Evolutionary conservation across 164 flowering plant species (phyloP).

Genomic region (Annona cherimola): DNA sequence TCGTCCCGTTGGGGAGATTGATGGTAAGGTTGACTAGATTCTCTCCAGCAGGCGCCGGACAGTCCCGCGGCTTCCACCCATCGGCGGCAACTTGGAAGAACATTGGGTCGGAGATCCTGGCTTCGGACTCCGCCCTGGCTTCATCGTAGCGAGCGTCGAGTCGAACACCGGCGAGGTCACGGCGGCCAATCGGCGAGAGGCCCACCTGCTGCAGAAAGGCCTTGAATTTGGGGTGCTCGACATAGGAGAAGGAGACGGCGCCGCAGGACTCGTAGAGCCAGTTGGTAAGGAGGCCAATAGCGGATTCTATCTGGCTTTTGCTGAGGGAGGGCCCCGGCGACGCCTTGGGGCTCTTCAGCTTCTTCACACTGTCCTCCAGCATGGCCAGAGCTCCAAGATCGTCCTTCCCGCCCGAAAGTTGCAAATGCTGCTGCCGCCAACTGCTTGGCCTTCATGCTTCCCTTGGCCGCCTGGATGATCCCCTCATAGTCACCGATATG

Average conservation of each 20-base stretch:
- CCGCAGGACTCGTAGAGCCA: conserved; percentile 96
- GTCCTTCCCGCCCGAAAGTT: conserved; percentile 91
- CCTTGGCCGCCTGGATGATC: conserved; percentile 68
- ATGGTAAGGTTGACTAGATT: conserved; percentile 67
- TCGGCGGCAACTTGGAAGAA: conserved; percentile 82
- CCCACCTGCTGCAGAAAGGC: conserved; percentile 85
- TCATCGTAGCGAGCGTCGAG: conserved; percentile 70
- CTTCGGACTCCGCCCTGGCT: conserved; percentile 62
- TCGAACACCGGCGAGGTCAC: conserved; percentile 55
- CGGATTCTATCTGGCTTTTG: conserved; percentile 62
- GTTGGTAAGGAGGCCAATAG: conserved; percentile 63
- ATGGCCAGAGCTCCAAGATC: conserved; percentile 86
- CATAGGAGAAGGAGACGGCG: conserved; percentile 68
- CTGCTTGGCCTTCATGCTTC: conserved; percentile 78
- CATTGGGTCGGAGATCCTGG: conserved; percentile 74
- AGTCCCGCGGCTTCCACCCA: conserved; percentile 59
- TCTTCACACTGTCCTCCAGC: conserved; percentile 95
- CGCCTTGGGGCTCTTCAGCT: conserved; percentile 83
- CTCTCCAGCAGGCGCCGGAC: conserved; percentile 31
- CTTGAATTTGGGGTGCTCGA: conserved; percentile 87
- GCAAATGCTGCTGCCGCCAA: conserved; percentile 58
- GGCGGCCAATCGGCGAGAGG: conserved; percentile 47
- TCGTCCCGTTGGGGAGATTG: conserved; percentile 92
- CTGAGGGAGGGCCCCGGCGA: conserved; percentile 67
- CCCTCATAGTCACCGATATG: conserved; percentile 73